These are phyloP conservation scores for Hypoxylon sp. DNA, from an alignment of 2,329 filamentous ascomycete genomes.

Conservation along the genomic window DNA sequence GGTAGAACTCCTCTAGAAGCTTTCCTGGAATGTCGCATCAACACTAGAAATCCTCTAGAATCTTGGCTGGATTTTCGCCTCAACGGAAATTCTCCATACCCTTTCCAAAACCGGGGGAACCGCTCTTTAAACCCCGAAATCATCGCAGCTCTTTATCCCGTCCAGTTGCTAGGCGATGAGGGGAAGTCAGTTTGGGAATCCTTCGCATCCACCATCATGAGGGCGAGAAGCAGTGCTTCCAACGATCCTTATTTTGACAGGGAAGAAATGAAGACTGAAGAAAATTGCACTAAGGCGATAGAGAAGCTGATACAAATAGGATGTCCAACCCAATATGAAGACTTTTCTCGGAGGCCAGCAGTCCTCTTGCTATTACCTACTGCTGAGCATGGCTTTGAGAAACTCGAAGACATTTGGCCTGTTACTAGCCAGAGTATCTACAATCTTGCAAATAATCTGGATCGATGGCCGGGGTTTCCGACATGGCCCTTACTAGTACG, in stretches of 20 bases:
- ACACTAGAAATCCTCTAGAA: too few relatives aligned
- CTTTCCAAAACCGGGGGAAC: too few relatives aligned
- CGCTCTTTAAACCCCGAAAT: not conserved
- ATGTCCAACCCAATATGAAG: constrained; percentile 3
- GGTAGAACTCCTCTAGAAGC: constrained; percentile 8
- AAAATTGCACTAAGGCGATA: not conserved
- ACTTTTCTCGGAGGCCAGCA: not conserved
- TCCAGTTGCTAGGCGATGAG: not conserved
- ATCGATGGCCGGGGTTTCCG: not conserved
- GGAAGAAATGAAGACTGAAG: not conserved
- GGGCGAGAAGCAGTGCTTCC: too few relatives aligned
- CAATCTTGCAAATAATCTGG: not conserved
- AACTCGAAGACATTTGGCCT: not conserved
- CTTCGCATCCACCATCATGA: not conserved
- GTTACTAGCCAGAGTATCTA: not conserved
- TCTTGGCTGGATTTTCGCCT: too few relatives aligned
- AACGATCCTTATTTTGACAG: too few relatives aligned
- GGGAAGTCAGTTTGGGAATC: constrained; percentile 12
- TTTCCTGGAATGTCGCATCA: not conserved
- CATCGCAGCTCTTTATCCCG: not conserved
- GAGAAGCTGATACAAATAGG: constrained; percentile 2
- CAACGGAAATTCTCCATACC: too few relatives aligned
- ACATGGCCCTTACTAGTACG: not conserved
- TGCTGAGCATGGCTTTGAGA: not conserved
- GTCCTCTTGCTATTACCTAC: not conserved